Percentiles rank a stretch among this genome's conserved stretches.
These are phyloP conservation scores for Annulohypoxylon maeteangense DNA, from an alignment of 495 filamentous ascomycete species.

Conservation along the genomic window DNA sequence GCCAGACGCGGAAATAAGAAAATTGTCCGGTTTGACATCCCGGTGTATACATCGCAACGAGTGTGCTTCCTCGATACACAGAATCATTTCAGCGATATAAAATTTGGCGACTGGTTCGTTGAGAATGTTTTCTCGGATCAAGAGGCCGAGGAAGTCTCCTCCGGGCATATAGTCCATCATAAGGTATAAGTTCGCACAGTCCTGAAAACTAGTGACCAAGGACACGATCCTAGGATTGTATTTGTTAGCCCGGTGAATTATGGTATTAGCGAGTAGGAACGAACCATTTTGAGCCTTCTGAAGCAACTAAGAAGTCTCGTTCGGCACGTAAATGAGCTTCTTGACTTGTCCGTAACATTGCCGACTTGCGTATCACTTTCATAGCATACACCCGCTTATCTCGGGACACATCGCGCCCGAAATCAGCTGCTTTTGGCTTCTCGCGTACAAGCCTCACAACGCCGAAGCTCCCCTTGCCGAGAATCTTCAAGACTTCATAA, in stretches of 20 bases:
- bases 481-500: slow-evolving; percentile 83
- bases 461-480: slow-evolving; percentile 96
- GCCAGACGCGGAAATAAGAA: slow-evolving; percentile 85
- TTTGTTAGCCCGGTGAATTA: neutral
- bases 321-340: slow-evolving; percentile 93
- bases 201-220: slow-evolving; percentile 89
- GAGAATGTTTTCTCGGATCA: slow-evolving; percentile 84
- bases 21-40: slow-evolving; percentile 97
- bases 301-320: slow-evolving; percentile 87
- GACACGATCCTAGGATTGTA: slow-evolving; percentile 72
- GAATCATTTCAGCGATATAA: slow-evolving; percentile 94
- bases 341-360: slow-evolving; percentile 89
- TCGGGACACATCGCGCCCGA: slow-evolving; percentile 12
- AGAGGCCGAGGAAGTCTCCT: slow-evolving; percentile 87
- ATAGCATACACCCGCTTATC: slow-evolving; percentile 79
- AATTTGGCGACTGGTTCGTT: slow-evolving; percentile 80
- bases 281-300: slow-evolving; percentile 81
- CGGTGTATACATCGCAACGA: slow-evolving; percentile 88
- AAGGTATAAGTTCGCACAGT: slow-evolving; percentile 82
- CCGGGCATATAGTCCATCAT: slow-evolving; percentile 99
- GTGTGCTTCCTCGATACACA: slow-evolving; percentile 94
- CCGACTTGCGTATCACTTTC: slow-evolving; percentile 94
- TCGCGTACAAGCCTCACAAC: slow-evolving; percentile 86
- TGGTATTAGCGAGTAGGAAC: slow-evolving; percentile 12
- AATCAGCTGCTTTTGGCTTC: slow-evolving; percentile 48